Evolutionary conservation across 1,284 basidiomycete species (phyloP).

Genomic region (Lentinula novae-zelandiae): DNA sequence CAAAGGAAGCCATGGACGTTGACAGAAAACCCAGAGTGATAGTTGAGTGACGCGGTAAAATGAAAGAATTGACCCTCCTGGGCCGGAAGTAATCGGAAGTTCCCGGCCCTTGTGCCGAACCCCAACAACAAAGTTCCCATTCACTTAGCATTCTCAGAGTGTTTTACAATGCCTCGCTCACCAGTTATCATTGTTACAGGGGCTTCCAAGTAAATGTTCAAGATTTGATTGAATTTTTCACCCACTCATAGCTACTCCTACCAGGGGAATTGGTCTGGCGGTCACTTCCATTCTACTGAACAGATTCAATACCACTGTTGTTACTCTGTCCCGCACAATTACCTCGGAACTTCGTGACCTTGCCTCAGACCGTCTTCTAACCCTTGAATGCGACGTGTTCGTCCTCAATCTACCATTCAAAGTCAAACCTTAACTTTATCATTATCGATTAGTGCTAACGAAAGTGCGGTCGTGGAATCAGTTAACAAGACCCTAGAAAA

Average conservation of each 20-base stretch:
- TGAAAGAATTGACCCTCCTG: too few relatives aligned
- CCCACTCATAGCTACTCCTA: not conserved
- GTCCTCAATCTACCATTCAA: slow-evolving; percentile 25
- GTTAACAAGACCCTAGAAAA: slow-evolving; percentile 43
- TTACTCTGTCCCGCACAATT: slow-evolving; percentile 70
- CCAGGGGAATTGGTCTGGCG: slow-evolving; percentile 81
- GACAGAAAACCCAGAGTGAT: slow-evolving; percentile 16
- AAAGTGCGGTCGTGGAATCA: slow-evolving; percentile 49
- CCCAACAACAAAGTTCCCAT: not conserved
- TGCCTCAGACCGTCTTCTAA: slow-evolving; percentile 42
- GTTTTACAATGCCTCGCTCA: slow-evolving; percentile 17
- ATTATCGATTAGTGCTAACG: slow-evolving; percentile 45
- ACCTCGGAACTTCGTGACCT: slow-evolving; percentile 63
- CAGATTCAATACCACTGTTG: slow-evolving; percentile 61
- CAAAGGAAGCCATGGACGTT: slow-evolving; percentile 59
- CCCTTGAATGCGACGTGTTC: slow-evolving; percentile 71
- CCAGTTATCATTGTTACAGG: slow-evolving; percentile 71
- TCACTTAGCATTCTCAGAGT: not conserved
- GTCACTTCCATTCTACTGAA: slow-evolving; percentile 60
- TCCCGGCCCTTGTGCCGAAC: not conserved
- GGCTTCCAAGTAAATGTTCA: slow-evolving; percentile 54
- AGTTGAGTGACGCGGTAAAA: slow-evolving; percentile 15
- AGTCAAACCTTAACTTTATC: not conserved
- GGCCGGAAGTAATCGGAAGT: slow-evolving; percentile 16
- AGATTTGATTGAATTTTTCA: not conserved